phyloP scores from a whole-genome alignment of 345 rosid genomes.

The Eucalyptus polyanthemos region DNA sequence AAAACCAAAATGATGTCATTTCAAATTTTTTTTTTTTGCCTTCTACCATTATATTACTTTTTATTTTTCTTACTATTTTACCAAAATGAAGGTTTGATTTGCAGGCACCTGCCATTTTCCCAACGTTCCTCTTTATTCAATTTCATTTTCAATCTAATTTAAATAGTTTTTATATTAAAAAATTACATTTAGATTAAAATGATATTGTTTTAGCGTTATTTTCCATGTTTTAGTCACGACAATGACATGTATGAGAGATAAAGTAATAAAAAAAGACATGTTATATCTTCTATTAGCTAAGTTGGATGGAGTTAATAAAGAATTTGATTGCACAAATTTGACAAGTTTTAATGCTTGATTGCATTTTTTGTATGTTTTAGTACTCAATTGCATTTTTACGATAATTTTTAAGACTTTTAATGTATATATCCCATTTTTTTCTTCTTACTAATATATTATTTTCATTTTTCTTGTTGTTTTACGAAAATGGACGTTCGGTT shows the following conservation, averaged over 20 bases:
- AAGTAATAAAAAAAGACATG: no score
- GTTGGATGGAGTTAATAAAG: neutral
- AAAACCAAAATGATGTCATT: neutral
- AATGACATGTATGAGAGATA: neutral
- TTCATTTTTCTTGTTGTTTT: neutral
- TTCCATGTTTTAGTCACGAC: neutral
- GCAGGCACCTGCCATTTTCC: neutral
- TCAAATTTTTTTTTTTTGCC: neutral
- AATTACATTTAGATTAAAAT: neutral
- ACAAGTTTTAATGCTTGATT: no score
- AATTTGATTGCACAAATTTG: no score
- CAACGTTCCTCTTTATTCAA: neutral
- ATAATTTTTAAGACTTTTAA: no score
- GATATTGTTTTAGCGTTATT: neutral
- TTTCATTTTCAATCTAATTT: neutral
- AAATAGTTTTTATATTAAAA: no score
- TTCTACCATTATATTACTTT: neutral
- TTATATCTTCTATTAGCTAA: no score
- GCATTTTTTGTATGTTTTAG: no score
- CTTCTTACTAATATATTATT: neutral
- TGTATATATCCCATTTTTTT: neutral
- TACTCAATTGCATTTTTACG: no score
- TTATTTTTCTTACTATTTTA: neutral
- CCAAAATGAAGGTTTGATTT: neutral
- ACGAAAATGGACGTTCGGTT: fast-evolving